Percentiles rank a stretch among this genome's conserved stretches.
Conservation (phyloP, 352 stramenopile genomes). For the Globisporangium mamillatum region DNA sequence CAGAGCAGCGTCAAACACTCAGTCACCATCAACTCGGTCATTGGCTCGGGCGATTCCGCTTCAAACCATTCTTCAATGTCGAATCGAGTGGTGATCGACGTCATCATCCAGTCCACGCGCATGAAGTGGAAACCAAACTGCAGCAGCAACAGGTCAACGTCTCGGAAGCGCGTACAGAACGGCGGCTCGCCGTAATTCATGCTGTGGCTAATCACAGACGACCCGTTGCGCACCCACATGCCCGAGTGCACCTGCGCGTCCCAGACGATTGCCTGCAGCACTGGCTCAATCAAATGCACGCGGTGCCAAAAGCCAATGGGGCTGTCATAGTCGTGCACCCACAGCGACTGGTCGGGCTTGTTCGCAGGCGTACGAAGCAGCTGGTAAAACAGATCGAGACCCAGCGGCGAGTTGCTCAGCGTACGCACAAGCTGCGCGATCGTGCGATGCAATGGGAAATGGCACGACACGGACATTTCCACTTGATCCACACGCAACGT, state of each 20-base stretch:
- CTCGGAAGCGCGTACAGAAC: slow-evolving; percentile 80
- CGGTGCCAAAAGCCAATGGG: slow-evolving; percentile 81
- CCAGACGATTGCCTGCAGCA: slow-evolving; percentile 84
- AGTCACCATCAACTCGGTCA: slow-evolving; percentile 72
- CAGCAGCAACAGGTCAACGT: slow-evolving; percentile 77
- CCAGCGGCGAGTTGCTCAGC: slow-evolving; percentile 53
- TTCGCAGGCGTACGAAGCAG: slow-evolving; percentile 37
- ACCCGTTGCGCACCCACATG: slow-evolving; percentile 83
- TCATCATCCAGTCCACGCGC: slow-evolving; percentile 75
- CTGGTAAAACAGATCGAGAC: slow-evolving; percentile 57
- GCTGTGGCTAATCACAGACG: slow-evolving; percentile 84
- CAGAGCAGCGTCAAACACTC: slow-evolving; percentile 77
- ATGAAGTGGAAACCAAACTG: slow-evolving; percentile 78
- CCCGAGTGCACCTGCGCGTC: slow-evolving; percentile 82
- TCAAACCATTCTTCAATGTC: slow-evolving; percentile 61
- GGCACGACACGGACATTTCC: slow-evolving; percentile 65
- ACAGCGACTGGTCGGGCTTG: slow-evolving; percentile 34
- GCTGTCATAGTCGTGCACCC: slow-evolving; percentile 56
- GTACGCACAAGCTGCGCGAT: slow-evolving; percentile 71
- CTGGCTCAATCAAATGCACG: slow-evolving; percentile 71
- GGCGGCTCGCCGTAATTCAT: slow-evolving; percentile 90
- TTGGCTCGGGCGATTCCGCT: slow-evolving; percentile 29
- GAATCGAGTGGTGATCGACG: slow-evolving; percentile 72
- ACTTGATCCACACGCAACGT: slow-evolving; percentile 54
- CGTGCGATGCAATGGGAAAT: slow-evolving; percentile 78